phyloP scores from a whole-genome alignment of 2,329 filamentous ascomycete species.

The Talaromyces piceae region DNA sequence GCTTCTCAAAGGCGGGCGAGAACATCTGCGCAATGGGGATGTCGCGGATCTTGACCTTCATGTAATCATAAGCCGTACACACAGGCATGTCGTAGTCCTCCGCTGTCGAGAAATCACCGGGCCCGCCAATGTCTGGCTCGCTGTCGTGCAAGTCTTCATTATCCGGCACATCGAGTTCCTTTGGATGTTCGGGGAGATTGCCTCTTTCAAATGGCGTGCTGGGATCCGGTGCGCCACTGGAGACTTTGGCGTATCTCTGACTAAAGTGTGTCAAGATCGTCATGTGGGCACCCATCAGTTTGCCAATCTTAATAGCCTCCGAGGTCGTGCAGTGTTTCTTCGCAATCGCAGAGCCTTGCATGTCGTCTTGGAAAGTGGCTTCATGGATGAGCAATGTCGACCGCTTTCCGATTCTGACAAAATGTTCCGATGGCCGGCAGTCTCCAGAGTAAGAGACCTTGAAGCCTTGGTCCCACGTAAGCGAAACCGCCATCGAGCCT shows the following conservation, averaged over 20 bases:
- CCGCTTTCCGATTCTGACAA: constrained; percentile 62
- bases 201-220: neutral
- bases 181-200: neutral
- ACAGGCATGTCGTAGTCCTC: constrained; percentile 41
- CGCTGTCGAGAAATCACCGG: neutral
- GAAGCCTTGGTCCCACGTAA: constrained; percentile 72
- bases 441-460: constrained; percentile 92
- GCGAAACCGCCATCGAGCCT: constrained; percentile 64
- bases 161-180: constrained; percentile 2
- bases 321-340: constrained; percentile 88
- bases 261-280: constrained; percentile 91
- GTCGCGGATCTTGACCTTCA: constrained; percentile 54
- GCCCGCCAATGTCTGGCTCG: neutral
- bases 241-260: constrained; percentile 77
- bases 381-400: constrained; percentile 88
- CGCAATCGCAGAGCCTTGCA: constrained; percentile 65
- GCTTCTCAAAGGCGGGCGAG: constrained; percentile 48
- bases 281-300: constrained; percentile 68
- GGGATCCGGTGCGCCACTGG: constrained; percentile 24
- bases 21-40: constrained; percentile 51
- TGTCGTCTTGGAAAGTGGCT: constrained; percentile 88
- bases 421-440: constrained; percentile 68
- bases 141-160: neutral
- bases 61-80: constrained; percentile 56
- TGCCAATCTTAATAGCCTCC: constrained; percentile 74